Percentiles rank a stretch among this genome's conserved stretches.
These are phyloP conservation scores for Colletotrichum aenigma DNA, from an alignment of 2,329 filamentous ascomycete genomes.

Conservation along the genomic window DNA sequence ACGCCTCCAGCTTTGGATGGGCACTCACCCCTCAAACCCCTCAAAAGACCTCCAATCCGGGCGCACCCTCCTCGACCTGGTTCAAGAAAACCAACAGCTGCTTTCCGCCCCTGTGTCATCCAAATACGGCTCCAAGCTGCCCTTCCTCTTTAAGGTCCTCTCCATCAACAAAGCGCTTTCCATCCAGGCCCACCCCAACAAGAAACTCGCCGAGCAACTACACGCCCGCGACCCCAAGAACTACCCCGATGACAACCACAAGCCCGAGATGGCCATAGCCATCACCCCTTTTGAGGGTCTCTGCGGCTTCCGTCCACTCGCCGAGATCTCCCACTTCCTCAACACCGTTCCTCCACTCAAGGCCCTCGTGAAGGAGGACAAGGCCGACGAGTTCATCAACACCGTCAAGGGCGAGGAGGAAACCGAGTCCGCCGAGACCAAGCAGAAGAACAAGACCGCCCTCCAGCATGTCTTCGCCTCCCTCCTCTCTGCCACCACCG, in stretches of 20 bases:
- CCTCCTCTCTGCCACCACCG: constrained; percentile 78
- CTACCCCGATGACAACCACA: constrained; percentile 99
- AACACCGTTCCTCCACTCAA: constrained; percentile 60
- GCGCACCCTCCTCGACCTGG: constrained; percentile 83
- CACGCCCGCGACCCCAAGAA: constrained; percentile 88
- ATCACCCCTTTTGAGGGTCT: constrained; percentile 95
- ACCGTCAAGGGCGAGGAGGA: constrained; percentile 49
- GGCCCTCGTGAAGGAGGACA: constrained; percentile 68
- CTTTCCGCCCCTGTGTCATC: constrained; percentile 75
- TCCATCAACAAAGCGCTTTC: constrained; percentile 95
- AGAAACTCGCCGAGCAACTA: constrained; percentile 85
- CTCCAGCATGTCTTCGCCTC: constrained; percentile 77
- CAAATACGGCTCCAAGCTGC: constrained; percentile 81
- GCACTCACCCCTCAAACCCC: constrained; percentile 93
- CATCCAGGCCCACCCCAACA: constrained; percentile 96
- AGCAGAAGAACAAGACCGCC: constrained; percentile 78
- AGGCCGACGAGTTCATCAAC: constrained; percentile 59
- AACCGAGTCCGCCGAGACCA: constrained; percentile 63
- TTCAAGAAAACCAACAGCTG: constrained; percentile 84
- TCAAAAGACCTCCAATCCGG: constrained; percentile 88
- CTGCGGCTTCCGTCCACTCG: constrained; percentile 90
- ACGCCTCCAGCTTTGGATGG: constrained; percentile 87
- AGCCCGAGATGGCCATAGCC: constrained; percentile 99
- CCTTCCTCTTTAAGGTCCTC: constrained; percentile 97
- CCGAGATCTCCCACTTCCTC: constrained; percentile 87